Evolutionary conservation across 2,329 filamentous ascomycete genomes (phyloP).

Genomic region (Fusarium heterosporum): DNA sequence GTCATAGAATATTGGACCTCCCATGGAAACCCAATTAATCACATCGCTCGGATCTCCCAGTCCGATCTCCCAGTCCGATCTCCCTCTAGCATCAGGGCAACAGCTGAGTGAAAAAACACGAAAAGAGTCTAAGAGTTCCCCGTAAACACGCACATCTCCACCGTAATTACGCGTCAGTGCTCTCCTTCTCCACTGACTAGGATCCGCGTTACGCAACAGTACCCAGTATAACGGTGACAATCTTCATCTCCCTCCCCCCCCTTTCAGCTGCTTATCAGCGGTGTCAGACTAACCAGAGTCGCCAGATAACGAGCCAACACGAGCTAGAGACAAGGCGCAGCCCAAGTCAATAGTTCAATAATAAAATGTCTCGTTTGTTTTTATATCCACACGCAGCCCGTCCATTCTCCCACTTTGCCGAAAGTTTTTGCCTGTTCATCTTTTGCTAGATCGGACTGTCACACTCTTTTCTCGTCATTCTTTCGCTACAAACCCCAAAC

Average conservation of each 20-base stretch:
- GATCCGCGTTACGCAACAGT: slow-evolving; percentile 23
- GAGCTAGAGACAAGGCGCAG: slow-evolving; percentile 14
- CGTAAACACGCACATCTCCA: slow-evolving; percentile 2
- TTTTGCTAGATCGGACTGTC: neutral
- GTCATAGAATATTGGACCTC: neutral
- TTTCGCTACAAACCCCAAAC: neutral
- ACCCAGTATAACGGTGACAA: slow-evolving; percentile 25
- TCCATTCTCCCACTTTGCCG: slow-evolving; percentile 24
- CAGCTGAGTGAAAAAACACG: neutral
- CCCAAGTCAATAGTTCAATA: neutral
- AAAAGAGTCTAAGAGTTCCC: neutral
- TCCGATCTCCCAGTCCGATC: neutral
- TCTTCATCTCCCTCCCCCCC: slow-evolving; percentile 29
- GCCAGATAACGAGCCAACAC: slow-evolving; percentile 9
- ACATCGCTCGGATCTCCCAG: slow-evolving; percentile 3
- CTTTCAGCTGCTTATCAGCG: slow-evolving; percentile 22
- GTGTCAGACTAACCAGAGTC: neutral
- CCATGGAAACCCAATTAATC: neutral
- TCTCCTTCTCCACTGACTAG: slow-evolving; percentile 13
- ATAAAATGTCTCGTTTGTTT: slow-evolving; percentile 9
- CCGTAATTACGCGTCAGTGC: slow-evolving; percentile 24
- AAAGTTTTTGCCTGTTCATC: slow-evolving; percentile 17
- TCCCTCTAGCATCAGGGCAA: neutral
- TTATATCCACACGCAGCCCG: slow-evolving; percentile 21
- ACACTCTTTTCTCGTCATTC: slow-evolving; percentile 27